phyloP scores from a whole-genome alignment of 2,329 filamentous ascomycete species.

The Colletotrichum sp. region DNA sequence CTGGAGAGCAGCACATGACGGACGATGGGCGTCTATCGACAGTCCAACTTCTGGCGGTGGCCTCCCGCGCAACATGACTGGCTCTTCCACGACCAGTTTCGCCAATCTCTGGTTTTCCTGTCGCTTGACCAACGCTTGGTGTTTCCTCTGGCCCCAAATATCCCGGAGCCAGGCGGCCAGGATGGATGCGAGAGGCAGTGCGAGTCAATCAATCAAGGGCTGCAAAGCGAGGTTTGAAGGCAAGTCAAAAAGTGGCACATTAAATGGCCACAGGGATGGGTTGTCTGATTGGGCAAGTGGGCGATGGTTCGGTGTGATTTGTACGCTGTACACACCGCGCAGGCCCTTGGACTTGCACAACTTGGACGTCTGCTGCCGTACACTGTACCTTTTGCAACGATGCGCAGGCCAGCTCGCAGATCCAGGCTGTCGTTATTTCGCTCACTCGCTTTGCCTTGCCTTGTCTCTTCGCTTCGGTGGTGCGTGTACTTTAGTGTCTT shows the following conservation, averaged over 20 bases:
- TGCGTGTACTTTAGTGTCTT: background rate
- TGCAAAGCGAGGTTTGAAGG: background rate
- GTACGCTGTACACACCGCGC: background rate
- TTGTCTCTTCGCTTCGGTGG: background rate
- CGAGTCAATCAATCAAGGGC: slow-evolving; percentile 17
- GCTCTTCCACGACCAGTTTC: background rate
- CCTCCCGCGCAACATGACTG: background rate
- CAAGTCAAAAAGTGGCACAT: slow-evolving; percentile 7
- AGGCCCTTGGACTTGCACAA: background rate
- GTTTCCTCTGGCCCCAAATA: background rate
- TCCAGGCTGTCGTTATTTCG: slow-evolving; percentile 17
- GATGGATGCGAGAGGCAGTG: background rate
- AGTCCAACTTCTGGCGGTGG: background rate
- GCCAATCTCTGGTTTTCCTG: slow-evolving; percentile 2
- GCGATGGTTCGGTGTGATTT: slow-evolving; percentile 6
- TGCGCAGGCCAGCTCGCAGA: background rate
- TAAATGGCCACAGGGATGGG: slow-evolving; percentile 3
- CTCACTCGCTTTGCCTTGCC: slow-evolving; percentile 5
- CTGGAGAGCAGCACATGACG: background rate
- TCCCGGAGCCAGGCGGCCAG: background rate
- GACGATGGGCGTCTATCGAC: background rate
- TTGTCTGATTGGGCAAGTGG: slow-evolving; percentile 9
- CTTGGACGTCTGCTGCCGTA: background rate
- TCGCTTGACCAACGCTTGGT: slow-evolving; percentile 1
- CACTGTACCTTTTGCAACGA: background rate